Evolutionary conservation across 495 filamentous ascomycete species (phyloP), one percentile per base, ranked within the genome.

Genomic region (Penicillium ochrochloron): DNA sequence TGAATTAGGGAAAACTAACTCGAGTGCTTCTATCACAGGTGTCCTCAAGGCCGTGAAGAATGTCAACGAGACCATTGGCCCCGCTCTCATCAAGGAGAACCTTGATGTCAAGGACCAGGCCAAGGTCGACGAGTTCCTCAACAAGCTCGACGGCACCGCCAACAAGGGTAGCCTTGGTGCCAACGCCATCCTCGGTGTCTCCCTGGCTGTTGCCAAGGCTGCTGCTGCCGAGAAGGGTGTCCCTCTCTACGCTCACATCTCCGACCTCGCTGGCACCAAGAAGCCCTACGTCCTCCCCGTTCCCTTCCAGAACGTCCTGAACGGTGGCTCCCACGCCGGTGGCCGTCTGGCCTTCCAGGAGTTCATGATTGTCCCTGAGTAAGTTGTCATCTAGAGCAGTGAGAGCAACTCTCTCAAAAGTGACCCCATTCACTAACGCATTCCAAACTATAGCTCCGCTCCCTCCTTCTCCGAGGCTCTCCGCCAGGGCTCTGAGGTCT

Each of bases 241-340:
- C 61, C 96, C 96, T 67, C 91, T 99, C 66, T 99, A 98, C 77
- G 92, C 91, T 69, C 96, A 99, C 83, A 89, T 99, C 78, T 97
- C 95, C 74, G 96, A 98, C 80, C 91, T 99, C 70, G 93, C 96
- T 62, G 95, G 93, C 67, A 98, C 95, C 79, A 97, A 98, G 90
- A 97, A 99, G 90, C 96, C 96, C 73, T 99, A 96, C 75, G 96
- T 99, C 64, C 90, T 99, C 12, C 96, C 96, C 59, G 96, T 99
- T 61, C 96, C 96, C 66, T 99, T 99, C 91, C 92, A 93, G 93
- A 99, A 99, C 84, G 96, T 99, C 75, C 87, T 99, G 65, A 99
- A 99, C 82, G 96, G 96, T 82, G 95, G 95, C 76, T 98, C 94
- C 73, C 96, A 99, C 84, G 96, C 96, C 67, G 96, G 96, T 86